Evolutionary conservation across 1,284 basidiomycete genomes (phyloP).

Genomic region (Austroboletus niveus): DNA sequence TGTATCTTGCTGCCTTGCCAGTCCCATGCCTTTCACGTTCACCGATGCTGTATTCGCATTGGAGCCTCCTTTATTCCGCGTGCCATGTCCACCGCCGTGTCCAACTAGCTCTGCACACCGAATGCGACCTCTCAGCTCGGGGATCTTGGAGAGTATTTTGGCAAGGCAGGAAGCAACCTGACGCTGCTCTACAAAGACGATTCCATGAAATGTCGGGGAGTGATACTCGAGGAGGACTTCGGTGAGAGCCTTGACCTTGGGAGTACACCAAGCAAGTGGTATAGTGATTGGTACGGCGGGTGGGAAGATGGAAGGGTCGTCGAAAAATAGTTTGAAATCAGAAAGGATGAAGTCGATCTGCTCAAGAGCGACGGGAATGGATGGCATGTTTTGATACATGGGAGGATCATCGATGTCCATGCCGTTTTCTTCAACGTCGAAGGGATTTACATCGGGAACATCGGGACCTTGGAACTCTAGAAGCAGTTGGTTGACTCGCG

Average conservation of each 20-base stretch:
- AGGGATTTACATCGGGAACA: constrained; percentile 11
- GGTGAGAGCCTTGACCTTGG: constrained; percentile 64
- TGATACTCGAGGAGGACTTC: constrained; percentile 58
- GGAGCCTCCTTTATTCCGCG: constrained; percentile 24
- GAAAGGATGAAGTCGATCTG: constrained; percentile 50
- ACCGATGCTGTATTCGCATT: constrained; percentile 13
- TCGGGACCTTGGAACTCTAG: constrained; percentile 26
- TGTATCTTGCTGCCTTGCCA: constrained; percentile 54
- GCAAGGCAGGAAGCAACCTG: constrained; percentile 73
- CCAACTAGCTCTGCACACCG: constrained; percentile 68
- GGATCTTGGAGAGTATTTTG: constrained; percentile 57
- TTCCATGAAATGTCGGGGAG: constrained; percentile 64
- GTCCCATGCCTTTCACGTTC: constrained; percentile 47
- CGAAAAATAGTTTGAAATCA: constrained; percentile 53
- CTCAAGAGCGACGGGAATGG: constrained; percentile 38
- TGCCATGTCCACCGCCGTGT: constrained; percentile 45
- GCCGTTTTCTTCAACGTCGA: constrained; percentile 13
- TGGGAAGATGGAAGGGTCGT: constrained; percentile 26
- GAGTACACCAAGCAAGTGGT: constrained; percentile 61
- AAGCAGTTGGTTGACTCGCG: constrained; percentile 42
- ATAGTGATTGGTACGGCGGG: constrained; percentile 41
- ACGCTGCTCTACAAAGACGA: constrained; percentile 82
- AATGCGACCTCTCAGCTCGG: constrained; percentile 55
- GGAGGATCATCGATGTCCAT: constrained; percentile 29
- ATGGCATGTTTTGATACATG: constrained; percentile 10